Conservation (phyloP, 495 filamentous ascomycete genomes). For the Neurospora cerealis region DNA sequence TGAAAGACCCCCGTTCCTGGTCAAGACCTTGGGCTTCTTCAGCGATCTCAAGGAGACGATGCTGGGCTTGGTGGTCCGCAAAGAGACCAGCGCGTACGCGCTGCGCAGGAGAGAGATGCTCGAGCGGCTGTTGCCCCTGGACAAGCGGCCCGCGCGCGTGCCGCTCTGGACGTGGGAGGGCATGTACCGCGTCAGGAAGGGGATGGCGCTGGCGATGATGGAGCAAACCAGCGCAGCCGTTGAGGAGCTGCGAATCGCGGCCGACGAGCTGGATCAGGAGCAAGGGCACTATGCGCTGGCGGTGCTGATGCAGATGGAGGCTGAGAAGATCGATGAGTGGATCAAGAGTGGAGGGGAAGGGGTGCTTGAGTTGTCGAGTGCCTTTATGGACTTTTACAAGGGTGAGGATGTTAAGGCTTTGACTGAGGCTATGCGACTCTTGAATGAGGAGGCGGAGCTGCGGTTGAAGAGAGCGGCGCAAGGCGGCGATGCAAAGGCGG, state of each 20-base stretch:
- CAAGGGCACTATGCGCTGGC: slow-evolving; percentile 15
- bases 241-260: slow-evolving; percentile 12
- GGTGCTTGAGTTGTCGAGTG: neutral
- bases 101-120: neutral
- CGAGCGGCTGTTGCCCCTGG: neutral
- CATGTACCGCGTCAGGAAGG: slow-evolving; percentile 16
- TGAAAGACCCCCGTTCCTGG: neutral
- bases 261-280: slow-evolving; percentile 20
- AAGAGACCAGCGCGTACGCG: neutral
- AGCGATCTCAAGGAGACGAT: neutral
- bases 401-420: neutral
- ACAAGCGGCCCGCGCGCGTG: neutral
- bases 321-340: slow-evolving; percentile 8
- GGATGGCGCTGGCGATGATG: slow-evolving; percentile 11
- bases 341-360: neutral
- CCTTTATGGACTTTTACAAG: neutral
- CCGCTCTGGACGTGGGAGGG: slow-evolving; percentile 25
- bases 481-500: neutral
- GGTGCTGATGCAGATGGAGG: slow-evolving; percentile 10
- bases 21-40: neutral
- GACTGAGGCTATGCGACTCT: neutral
- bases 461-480: neutral
- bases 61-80: neutral
- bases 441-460: neutral
- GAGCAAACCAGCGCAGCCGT: slow-evolving; percentile 10